phyloP scores from a whole-genome alignment of 495 filamentous ascomycete species.

The Haplographium delicatum region DNA sequence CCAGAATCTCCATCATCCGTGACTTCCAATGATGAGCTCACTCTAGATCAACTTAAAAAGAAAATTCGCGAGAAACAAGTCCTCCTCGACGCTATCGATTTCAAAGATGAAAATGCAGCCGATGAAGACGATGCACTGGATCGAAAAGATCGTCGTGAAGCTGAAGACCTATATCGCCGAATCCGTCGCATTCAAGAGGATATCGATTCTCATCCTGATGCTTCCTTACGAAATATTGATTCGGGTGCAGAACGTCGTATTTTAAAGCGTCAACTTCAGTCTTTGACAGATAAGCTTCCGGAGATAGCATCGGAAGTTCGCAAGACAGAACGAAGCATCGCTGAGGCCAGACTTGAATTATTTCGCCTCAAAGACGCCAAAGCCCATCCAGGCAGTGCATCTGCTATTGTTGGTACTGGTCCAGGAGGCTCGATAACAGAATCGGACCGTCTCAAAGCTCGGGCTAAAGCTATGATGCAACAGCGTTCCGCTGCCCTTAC shows the following conservation, averaged over 20 bases:
- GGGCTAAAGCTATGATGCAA: conserved; percentile 97
- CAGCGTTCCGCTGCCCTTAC: conserved; percentile 89
- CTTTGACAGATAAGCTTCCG: conserved; percentile 81
- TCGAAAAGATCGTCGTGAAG: conserved; percentile 82
- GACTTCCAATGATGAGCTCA: conserved; percentile 69
- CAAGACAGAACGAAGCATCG: conserved; percentile 84
- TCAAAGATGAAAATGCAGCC: conserved; percentile 81
- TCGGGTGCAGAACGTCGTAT: conserved; percentile 81
- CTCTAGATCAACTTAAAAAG: conserved; percentile 83
- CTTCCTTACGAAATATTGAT: conserved; percentile 65
- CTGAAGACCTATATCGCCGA: conserved; percentile 88
- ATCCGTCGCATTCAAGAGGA: conserved; percentile 95
- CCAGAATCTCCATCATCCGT: conserved; percentile 69
- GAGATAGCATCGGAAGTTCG: conserved; percentile 88
- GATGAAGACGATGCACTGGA: conserved; percentile 93
- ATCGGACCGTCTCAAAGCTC: conserved; percentile 87
- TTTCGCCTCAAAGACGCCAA: conserved; percentile 94
- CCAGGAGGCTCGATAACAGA: conserved; percentile 90
- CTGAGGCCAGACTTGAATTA: conserved; percentile 86
- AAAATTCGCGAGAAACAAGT: conserved; percentile 94
- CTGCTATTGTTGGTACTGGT: conserved; percentile 87
- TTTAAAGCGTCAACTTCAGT: conserved; percentile 83
- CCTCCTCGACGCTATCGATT: conserved; percentile 94
- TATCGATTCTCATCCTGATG: conserved; percentile 86
- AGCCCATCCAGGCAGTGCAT: conserved; percentile 74